Base-by-base conservation (phyloP, 768 basidiomycete species). In the Amyloporia xantha region DNA sequence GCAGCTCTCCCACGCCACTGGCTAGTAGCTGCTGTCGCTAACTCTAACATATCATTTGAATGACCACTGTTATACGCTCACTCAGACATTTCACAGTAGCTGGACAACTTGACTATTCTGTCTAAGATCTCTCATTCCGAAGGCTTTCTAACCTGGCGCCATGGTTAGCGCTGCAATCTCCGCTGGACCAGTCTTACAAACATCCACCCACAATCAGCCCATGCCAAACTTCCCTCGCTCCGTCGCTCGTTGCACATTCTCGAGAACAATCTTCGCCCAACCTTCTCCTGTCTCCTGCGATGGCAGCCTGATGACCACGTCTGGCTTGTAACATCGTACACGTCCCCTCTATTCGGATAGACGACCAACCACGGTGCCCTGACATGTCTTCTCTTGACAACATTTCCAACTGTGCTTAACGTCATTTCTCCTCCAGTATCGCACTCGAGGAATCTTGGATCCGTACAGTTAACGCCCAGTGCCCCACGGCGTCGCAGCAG, bases 391-490 rank as follows among this genome's bases (percentile, higher is more conserved):
- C 55, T 25, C 9, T 33, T 33, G 30, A 7, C 30, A n/a, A n/a
- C n/a, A n/a, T n/a, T n/a, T n/a, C n/a, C n/a, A 48, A 50, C 15
- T 23, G 43, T 3, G 17, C 12, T 41, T n/a, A n/a, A n/a, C 42
- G 21, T 39, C 30, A 27, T 44, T n/a, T n/a, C 15, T 52, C 51
- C 37, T 41, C 20, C 41, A 49, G 13, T n/a, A 55, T n/a, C 2
- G 1, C 25, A 6, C 28, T n/a, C 23, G 20, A 55, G 15, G 54
- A 39, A 53, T 33, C 15, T 7, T 15, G 30, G 30, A 7, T 33
- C 30, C 0, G 86, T 84, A 63, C 87, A 92, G 61, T 92, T 91
- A 54, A 91, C 75, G 0, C 88, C 89, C 13, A 90, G 66, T 0
- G n/a, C 74, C 86, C 26, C 68, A 64, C 0, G 82, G 83, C 33